Base-by-base conservation (phyloP, 2,329 filamentous ascomycete species). In the Aquanectria penicillioides region DNA sequence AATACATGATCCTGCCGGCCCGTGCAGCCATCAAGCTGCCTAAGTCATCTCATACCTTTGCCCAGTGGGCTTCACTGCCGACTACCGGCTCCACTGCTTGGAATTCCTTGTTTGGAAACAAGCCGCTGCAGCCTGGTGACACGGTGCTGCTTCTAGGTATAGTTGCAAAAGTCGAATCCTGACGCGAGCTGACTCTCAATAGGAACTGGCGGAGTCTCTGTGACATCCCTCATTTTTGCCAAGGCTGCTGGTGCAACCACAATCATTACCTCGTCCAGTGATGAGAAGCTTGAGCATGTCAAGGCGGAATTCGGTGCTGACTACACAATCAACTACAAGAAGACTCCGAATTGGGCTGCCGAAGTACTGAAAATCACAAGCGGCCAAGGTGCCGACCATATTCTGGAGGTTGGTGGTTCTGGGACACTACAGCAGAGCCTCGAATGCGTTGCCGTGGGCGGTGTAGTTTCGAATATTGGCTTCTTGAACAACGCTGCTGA, bases 221-320 rank as follows among this genome's bases (percentile, higher is more conserved):
- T 82, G 38, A 75, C 77, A 0, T 80, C 75, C 8, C 69, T 81
- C 57, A 75, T 78, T 47, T 73, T 83, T 48, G 82, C 78, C 10
- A 81, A 80, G 61, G 82, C 81, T 13, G 72, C 73, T 2, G 80
- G 74, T 8, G 77, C 77, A 1, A 75, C 68, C 63, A 79, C 78
- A 1, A 83, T 83, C 31, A 77, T 82, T 47, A 83, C 81, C 0
- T 83, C 81, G 1, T 83, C 82, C 1, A 80, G 77, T 4, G 80
- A 84, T 59, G 63, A 73, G 4, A 85, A 85, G 62, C 74, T 84
- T 6, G 63, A 71, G 5, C 37, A 68, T 5, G 75, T 73, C 6
- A 73, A 74, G 59, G 57, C 68, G 2, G 70, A 65, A 10, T 71
- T 73, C 17, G 80, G 81, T 10, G 80, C 79, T 2, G 77, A 80